phyloP scores from a whole-genome alignment of 1,139 yeast species.

The Saccharomycopsis hybrid region DNA sequence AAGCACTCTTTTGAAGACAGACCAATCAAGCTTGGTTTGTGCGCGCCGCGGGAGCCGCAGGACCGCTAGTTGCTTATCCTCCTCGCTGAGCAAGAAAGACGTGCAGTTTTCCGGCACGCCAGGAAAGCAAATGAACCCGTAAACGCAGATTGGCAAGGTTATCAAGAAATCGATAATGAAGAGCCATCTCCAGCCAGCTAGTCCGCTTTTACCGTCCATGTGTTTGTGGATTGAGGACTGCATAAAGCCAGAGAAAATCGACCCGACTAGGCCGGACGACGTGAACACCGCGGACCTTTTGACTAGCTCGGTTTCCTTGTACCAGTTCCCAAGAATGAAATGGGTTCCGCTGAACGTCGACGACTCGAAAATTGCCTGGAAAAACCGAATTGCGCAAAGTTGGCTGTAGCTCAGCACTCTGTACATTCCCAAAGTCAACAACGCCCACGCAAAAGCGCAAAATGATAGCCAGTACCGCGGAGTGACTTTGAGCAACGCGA shows the following conservation, averaged over 20 bases:
- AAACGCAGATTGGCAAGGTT: conserved; percentile 47
- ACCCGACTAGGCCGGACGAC: conserved; percentile 46
- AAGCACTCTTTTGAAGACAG: conserved; percentile 28
- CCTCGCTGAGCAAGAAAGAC: conserved; percentile 31
- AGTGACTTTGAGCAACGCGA: conserved; percentile 42
- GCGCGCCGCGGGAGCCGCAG: conserved; percentile 34
- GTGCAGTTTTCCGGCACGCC: conserved; percentile 51
- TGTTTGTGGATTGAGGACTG: conserved; percentile 55
- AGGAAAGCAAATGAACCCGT: conserved; percentile 51
- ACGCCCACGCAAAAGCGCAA: conserved; percentile 50
- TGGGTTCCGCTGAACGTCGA: conserved; percentile 53
- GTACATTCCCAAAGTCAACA: conserved; percentile 46
- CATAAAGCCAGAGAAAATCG: conserved; percentile 51
- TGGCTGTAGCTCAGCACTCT: conserved; percentile 39
- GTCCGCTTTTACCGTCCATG: conserved; percentile 42
- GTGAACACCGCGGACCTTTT: conserved; percentile 47
- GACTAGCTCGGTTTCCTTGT: conserved; percentile 43
- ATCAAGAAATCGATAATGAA: conserved; percentile 56
- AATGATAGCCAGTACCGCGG: conserved; percentile 51
- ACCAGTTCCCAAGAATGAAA: conserved; percentile 47
- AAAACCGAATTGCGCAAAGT: conserved; percentile 46
- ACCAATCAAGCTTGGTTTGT: conserved; percentile 29
- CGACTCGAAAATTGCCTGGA: conserved; percentile 50
- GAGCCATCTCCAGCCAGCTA: conserved; percentile 64
- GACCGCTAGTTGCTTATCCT: conserved; percentile 37